Base-by-base conservation (phyloP, 371 early-diverging fungal genomes). In the Actinomucor elegans region DNA sequence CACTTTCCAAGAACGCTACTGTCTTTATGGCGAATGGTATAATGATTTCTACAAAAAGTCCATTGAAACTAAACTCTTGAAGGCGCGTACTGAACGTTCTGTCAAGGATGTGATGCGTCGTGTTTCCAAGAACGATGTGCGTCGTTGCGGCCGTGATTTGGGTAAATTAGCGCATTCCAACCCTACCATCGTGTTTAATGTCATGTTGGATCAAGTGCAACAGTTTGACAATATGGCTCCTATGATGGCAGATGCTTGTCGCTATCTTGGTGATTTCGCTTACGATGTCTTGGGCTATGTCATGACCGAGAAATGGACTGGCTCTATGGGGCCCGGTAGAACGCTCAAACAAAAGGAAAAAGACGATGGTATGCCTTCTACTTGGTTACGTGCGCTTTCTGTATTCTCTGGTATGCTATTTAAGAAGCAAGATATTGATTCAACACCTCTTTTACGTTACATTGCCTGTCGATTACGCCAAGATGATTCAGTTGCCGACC, bases 21-120 rank as follows among this genome's bases (percentile, higher is more conserved):
- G 77, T 1, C 66, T 94, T 8, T 96, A 94, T 59, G 88, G 87
- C 14, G 89, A 91, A 54, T 96, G 96, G 96, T 80, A 79, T 29
- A 73, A 71, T 28, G 74, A 79, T 12, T 75, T 83, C 29, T 84
- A 83, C 53, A 71, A 78, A 20, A 68, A 75, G 36, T 66, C 66
- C 3, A 71, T 74, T 11, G 81, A 82, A 52, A 61, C 78, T 10
- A 64, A 71, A 38, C 58, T 77, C 10, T 41, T 72, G 2, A 77
- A 80, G 28, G 80, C 79, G 0, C 71, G 72, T n/a, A 70, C 81
- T 0, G 86, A 81, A 33, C 76, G 80, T 20, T 84, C 81, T 27
- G 73, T 77, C 27, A 81, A 83, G 32, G 69, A 72, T 43, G 78
- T 90, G 7, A 85, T 91, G 87, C 81, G 76, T 67, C 76, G 95